A percentile compares a stretch with the other conserved stretches of the same genome.
These are phyloP conservation scores for Penicillium crustosum DNA, from an alignment of 2,329 filamentous ascomycete genomes.

Conservation along the genomic window DNA sequence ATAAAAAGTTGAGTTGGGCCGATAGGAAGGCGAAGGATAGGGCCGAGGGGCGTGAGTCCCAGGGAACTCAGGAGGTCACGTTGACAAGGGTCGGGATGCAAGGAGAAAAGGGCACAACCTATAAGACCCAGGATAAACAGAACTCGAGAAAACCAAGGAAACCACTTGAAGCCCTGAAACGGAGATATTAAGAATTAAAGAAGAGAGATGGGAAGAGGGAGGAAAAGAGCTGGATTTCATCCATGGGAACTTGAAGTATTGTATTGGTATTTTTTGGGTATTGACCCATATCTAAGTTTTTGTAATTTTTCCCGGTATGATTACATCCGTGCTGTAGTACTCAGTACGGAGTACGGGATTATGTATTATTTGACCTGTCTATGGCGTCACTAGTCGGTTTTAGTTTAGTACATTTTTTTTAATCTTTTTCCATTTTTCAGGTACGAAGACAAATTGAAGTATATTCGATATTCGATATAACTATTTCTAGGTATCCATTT, in stretches of 20 bases:
- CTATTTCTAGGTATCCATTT: neutral
- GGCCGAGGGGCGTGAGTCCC: slow-evolving; percentile 10
- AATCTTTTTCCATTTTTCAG: neutral
- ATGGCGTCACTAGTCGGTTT: slow-evolving; percentile 30
- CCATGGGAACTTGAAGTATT: slow-evolving; percentile 10
- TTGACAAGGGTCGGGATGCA: slow-evolving; percentile 31
- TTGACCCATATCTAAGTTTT: slow-evolving; percentile 23
- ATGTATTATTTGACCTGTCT: slow-evolving; percentile 12
- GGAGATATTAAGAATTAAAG: slow-evolving; percentile 14
- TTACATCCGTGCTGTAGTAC: neutral
- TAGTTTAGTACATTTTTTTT: neutral
- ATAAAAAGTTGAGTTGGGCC: slow-evolving; percentile 9
- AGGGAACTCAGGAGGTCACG: slow-evolving; percentile 26
- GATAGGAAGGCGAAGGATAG: slow-evolving; percentile 11
- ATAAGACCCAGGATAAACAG: slow-evolving; percentile 13
- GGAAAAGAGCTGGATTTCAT: slow-evolving; percentile 15
- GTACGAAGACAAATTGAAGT: neutral
- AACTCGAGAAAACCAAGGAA: slow-evolving; percentile 16
- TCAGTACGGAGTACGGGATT: neutral
- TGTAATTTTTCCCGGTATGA: neutral
- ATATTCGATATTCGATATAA: neutral
- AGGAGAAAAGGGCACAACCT: slow-evolving; percentile 28
- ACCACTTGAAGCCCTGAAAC: slow-evolving; percentile 6
- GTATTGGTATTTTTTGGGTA: slow-evolving; percentile 24
- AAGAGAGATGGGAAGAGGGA: slow-evolving; percentile 18